Evolutionary conservation across 805 yeast genomes (phyloP).

Genomic region (Pichia deserticola): DNA sequence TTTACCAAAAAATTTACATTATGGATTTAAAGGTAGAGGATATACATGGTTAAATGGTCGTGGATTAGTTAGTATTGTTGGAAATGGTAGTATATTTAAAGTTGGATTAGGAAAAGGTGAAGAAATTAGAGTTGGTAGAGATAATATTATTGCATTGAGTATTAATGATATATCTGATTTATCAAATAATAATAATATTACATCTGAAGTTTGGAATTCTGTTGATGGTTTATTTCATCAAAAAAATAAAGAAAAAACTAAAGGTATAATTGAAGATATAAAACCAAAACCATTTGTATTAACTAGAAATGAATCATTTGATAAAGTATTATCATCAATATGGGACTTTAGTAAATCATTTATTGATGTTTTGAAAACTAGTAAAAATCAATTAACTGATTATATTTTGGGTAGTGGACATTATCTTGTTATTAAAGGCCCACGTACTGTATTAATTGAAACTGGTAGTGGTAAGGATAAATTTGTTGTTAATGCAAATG

Average conservation of each 20-base stretch:
- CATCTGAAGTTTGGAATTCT: slow-evolving; percentile 12
- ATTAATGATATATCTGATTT: slow-evolving; percentile 43
- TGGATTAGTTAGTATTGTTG: slow-evolving; percentile 48
- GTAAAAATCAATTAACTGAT: slow-evolving; percentile 8
- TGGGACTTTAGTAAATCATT: not conserved
- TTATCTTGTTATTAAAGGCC: slow-evolving; percentile 48
- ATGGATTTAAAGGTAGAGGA: slow-evolving; percentile 28
- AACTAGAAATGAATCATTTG: not conserved
- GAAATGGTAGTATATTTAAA: slow-evolving; percentile 47
- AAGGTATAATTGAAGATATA: not conserved
- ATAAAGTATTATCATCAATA: not conserved
- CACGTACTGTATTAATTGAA: slow-evolving; percentile 43
- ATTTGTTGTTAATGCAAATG: slow-evolving; percentile 10
- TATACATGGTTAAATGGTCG: slow-evolving; percentile 48
- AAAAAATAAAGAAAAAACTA: not conserved
- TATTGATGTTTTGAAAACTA: not conserved
- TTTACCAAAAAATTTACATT: slow-evolving; percentile 35
- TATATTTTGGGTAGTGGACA: slow-evolving; percentile 31
- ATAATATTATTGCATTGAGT: slow-evolving; percentile 42
- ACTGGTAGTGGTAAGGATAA: slow-evolving; percentile 31
- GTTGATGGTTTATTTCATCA: slow-evolving; percentile 5
- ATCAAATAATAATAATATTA: slow-evolving; percentile 8
- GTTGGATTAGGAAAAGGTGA: slow-evolving; percentile 39
- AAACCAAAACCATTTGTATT: not conserved
- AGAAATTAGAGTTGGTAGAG: slow-evolving; percentile 38